Evolutionary conservation across 2,329 filamentous ascomycete species (phyloP).

Genomic region (Penicillium sp.): DNA sequence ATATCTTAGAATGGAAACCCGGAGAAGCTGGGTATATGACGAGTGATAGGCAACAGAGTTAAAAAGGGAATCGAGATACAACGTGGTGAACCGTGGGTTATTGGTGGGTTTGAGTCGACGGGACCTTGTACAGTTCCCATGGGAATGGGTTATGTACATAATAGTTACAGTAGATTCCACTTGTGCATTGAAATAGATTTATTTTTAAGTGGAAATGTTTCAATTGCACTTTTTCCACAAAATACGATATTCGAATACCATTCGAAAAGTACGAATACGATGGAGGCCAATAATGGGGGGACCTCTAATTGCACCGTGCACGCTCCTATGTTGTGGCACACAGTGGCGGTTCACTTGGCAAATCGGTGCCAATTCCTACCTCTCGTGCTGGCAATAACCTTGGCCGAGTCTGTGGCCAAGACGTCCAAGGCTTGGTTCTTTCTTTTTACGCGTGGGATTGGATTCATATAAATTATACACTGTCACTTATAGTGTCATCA

Average conservation of each 20-base stretch:
- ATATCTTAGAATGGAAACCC: background rate
- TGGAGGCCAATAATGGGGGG: background rate
- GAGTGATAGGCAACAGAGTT: background rate
- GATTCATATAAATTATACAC: background rate
- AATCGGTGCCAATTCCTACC: constrained; percentile 4
- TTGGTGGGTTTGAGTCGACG: background rate
- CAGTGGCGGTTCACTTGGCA: background rate
- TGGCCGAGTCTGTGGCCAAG: background rate
- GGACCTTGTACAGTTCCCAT: background rate
- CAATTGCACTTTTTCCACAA: background rate
- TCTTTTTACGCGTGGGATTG: background rate
- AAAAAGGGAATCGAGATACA: background rate
- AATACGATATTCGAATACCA: no score
- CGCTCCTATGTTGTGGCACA: background rate
- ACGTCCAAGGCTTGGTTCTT: background rate
- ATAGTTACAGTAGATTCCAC: no score
- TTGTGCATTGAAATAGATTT: no score
- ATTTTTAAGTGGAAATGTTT: background rate
- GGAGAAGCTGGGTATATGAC: background rate
- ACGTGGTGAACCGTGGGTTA: background rate
- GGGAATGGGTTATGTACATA: background rate
- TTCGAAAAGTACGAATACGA: background rate
- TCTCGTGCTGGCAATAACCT: background rate
- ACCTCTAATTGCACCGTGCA: background rate
- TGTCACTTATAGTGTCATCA: background rate